A percentile compares a stretch with the other conserved stretches of the same genome.
Evolutionary conservation across 129 eudicot genomes (phyloP).

Genomic region (Chrysanthemum lavandulifolium): DNA sequence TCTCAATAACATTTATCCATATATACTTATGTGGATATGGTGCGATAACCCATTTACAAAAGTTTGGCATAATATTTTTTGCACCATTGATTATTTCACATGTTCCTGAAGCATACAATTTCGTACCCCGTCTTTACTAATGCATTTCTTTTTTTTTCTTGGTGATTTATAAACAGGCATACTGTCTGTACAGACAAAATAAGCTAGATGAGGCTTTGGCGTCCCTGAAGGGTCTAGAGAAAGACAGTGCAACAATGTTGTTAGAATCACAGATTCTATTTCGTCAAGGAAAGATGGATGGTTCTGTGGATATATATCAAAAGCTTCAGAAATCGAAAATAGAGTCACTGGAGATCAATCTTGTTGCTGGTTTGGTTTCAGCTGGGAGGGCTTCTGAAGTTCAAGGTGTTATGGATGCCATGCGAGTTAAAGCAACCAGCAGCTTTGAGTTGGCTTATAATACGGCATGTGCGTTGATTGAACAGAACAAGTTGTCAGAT

Average conservation of each 20-base stretch:
- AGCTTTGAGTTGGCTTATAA: conserved; percentile 90
- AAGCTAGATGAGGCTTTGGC: conserved; percentile 79
- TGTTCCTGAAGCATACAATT: conserved; percentile 4
- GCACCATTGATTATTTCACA: background rate
- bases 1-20: no score
- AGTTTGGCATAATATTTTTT: background rate
- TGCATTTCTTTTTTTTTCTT: background rate
- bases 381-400: conserved; percentile 91
- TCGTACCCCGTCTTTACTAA: background rate
- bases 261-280: conserved; percentile 82
- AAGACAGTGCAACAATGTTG: conserved; percentile 53
- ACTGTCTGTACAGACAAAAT: conserved; percentile 86
- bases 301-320: conserved; percentile 67
- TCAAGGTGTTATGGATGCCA: conserved; percentile 65
- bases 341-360: conserved; percentile 70
- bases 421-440: conserved; percentile 77
- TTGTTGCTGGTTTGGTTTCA: conserved; percentile 85
- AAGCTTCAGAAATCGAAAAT: conserved; percentile 75
- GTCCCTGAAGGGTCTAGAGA: conserved; percentile 59
- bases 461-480: conserved; percentile 81
- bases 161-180: conserved; percentile 52
- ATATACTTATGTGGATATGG: conserved; percentile 67
- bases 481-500: conserved; percentile 61
- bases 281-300: conserved; percentile 80
- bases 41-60: conserved; percentile 42